Percentiles rank a stretch among this genome's conserved stretches.
Conservation (phyloP, 257 asterid species). For the Penstemon davidsonii region DNA sequence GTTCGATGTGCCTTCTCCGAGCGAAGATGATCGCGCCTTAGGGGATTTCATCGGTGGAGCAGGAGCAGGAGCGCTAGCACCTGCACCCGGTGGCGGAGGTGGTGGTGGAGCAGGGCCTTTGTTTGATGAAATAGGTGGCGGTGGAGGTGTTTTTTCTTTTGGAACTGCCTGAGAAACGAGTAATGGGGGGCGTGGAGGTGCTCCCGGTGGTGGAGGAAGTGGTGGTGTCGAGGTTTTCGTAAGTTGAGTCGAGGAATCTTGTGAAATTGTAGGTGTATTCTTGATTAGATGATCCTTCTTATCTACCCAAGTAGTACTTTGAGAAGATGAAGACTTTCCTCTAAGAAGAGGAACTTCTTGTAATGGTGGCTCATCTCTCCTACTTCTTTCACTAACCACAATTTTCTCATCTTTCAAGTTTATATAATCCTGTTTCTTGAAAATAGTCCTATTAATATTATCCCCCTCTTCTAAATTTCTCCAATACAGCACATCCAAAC, state of each 20-base stretch:
- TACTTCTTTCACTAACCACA: constrained; percentile 34
- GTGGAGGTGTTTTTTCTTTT: constrained; percentile 3
- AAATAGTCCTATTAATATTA: constrained; percentile 30
- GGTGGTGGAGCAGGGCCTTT: constrained; percentile 41
- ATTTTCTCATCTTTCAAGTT: constrained; percentile 44
- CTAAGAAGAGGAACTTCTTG: constrained; percentile 72
- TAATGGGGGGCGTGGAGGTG: not conserved
- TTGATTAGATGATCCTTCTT: constrained; percentile 18
- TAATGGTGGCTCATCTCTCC: constrained; percentile 38
- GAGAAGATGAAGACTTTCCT: constrained; percentile 81
- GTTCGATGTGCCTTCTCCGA: constrained; percentile 39
- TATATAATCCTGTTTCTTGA: constrained; percentile 42
- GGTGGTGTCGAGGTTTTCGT: constrained; percentile 9
- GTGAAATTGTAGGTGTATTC: constrained; percentile 27
- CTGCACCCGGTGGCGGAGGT: constrained; percentile 38
- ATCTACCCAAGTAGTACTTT: constrained; percentile 58
- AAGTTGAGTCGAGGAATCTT: constrained; percentile 25
- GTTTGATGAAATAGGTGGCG: too few species aligned
- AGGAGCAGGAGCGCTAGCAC: not conserved
- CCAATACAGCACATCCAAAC: constrained; percentile 93
- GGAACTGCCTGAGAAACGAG: constrained; percentile 21
- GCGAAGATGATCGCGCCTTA: constrained; percentile 31
- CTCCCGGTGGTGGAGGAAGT: constrained; percentile 28
- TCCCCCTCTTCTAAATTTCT: constrained; percentile 55
- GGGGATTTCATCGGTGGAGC: constrained; percentile 17